phyloP scores from a whole-genome alignment of 257 asterid genomes.

The Lithospermum erythrorhizon region DNA sequence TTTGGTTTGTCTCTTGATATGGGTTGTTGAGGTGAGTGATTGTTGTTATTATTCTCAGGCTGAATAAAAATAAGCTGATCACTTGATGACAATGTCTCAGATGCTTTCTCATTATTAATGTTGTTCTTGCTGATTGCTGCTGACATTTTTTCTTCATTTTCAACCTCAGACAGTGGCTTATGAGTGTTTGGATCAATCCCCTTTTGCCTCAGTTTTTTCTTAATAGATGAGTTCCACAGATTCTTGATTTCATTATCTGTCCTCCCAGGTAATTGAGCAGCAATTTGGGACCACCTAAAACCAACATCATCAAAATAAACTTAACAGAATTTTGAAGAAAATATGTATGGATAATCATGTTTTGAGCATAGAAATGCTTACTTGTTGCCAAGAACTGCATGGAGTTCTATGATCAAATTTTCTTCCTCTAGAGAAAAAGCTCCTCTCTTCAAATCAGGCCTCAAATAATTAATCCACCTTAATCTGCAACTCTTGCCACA shows the following conservation, averaged over 20 bases:
- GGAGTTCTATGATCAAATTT: conserved; percentile 63
- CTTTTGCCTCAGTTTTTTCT: conserved; percentile 44
- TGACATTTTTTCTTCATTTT: conserved; percentile 8
- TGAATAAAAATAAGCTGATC: conserved; percentile 24
- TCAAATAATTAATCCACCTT: conserved; percentile 81
- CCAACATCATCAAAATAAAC: background rate
- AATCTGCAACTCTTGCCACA: conserved; percentile 94
- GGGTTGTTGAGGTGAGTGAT: background rate
- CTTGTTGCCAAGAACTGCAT: conserved; percentile 95
- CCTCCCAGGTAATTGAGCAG: conserved; percentile 49
- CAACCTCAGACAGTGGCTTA: conserved; percentile 28
- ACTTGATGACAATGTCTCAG: conserved; percentile 30
- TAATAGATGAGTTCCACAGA: conserved; percentile 45
- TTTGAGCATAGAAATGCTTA: background rate
- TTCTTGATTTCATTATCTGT: conserved; percentile 53
- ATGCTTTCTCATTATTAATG: conserved; percentile 6
- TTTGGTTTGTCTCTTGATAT: conserved; percentile 14
- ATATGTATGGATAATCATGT: background rate
- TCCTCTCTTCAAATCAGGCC: conserved; percentile 92
- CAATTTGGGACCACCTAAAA: conserved; percentile 49
- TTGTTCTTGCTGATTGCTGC: conserved; percentile 6
- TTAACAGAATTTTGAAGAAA: background rate
- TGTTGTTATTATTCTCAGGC: conserved; percentile 18
- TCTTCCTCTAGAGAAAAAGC: conserved; percentile 84
- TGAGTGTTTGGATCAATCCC: conserved; percentile 52